Conservation (phyloP, 352 stramenopile species). For the Globisporangium emineosum region DNA sequence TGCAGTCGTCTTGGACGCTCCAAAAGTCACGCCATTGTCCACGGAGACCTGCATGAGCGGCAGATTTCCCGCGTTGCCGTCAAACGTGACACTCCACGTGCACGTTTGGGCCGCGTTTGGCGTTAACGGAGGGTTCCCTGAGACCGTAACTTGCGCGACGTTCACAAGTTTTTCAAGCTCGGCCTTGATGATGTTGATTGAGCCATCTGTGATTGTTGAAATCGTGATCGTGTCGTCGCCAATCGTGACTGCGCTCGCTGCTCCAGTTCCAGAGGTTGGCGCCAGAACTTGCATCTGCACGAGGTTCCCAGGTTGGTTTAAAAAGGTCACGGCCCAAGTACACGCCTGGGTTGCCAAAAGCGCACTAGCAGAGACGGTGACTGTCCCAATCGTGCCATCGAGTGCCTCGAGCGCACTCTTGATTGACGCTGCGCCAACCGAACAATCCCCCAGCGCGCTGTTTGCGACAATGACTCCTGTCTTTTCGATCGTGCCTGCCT, state of each 20-base stretch:
- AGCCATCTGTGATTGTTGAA: constrained; percentile 65
- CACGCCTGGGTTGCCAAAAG: constrained; percentile 64
- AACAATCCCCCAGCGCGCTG: constrained; percentile 71
- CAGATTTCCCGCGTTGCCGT: constrained; percentile 89
- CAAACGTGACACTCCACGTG: constrained; percentile 92
- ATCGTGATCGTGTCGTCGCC: constrained; percentile 85
- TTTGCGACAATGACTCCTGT: constrained; percentile 87
- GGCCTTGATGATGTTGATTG: constrained; percentile 92
- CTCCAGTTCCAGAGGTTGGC: constrained; percentile 28
- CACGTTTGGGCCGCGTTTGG: constrained; percentile 70
- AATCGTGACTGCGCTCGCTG: constrained; percentile 41
- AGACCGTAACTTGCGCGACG: constrained; percentile 89
- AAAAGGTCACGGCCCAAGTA: constrained; percentile 90
- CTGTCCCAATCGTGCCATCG: constrained; percentile 31
- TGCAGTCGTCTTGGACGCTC: constrained; percentile 23
- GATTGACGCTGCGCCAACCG: constrained; percentile 55
- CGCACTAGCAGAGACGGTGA: constrained; percentile 50
- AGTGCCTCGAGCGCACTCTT: constrained; percentile 47
- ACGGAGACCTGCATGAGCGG: constrained; percentile 53
- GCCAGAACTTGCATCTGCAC: constrained; percentile 68
- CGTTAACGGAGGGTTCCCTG: constrained; percentile 31
- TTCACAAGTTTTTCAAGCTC: constrained; percentile 91
- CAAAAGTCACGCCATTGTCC: constrained; percentile 36
- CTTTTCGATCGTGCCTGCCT: constrained; percentile 40
- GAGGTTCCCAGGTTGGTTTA: constrained; percentile 83